Conservation (phyloP, 1,284 basidiomycete genomes). For the Moesziomyces antarcticus region DNA sequence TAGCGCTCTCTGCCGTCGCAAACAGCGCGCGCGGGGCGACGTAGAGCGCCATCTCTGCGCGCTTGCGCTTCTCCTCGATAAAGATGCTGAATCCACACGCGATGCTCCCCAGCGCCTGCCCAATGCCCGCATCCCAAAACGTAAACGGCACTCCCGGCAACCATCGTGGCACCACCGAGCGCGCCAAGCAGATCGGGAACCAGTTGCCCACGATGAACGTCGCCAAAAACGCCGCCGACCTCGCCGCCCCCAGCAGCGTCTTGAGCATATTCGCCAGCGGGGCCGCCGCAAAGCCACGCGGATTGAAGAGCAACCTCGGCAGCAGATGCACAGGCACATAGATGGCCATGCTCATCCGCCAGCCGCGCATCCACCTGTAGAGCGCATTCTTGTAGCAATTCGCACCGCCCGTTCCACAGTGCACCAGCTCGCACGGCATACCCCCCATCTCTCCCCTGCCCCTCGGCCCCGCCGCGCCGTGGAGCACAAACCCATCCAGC, state of each 20-base stretch:
- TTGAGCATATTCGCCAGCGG: constrained; percentile 54
- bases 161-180: constrained; percentile 51
- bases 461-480: constrained; percentile 50
- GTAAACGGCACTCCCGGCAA: constrained; percentile 45
- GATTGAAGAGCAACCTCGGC: constrained; percentile 67
- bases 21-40: constrained; percentile 68
- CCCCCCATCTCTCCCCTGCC: constrained; percentile 60
- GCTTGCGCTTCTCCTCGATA: constrained; percentile 68
- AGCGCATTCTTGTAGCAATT: constrained; percentile 66
- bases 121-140: constrained; percentile 59
- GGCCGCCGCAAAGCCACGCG: constrained; percentile 32
- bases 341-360: constrained; percentile 66
- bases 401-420: constrained; percentile 64
- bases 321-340: constrained; percentile 69
- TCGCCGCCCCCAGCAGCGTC: constrained; percentile 62
- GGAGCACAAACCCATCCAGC: constrained; percentile 39
- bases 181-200: constrained; percentile 60
- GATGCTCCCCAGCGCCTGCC: constrained; percentile 38
- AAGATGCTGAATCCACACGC: constrained; percentile 62
- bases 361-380: constrained; percentile 65
- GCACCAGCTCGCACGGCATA: constrained; percentile 68
- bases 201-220: constrained; percentile 68
- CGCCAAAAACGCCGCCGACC: constrained; percentile 68
- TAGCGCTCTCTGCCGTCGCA: constrained; percentile 53
- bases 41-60: constrained; percentile 69